Evolutionary conservation across 192 early-diverging fungal genomes (phyloP).

Genomic region (Irineochytrium annulatum): DNA sequence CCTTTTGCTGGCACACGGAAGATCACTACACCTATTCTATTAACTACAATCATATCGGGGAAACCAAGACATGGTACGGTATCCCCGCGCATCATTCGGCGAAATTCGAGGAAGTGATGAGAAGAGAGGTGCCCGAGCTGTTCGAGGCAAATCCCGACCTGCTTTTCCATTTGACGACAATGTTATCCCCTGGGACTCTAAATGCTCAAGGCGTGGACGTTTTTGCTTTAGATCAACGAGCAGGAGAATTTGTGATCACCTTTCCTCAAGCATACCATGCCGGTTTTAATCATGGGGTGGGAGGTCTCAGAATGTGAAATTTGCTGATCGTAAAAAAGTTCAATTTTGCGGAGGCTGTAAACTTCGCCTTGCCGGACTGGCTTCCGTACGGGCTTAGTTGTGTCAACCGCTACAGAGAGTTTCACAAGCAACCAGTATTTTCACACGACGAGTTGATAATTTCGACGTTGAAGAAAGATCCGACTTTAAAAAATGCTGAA

Average conservation of each 20-base stretch:
- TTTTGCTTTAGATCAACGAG: slow-evolving; percentile 76
- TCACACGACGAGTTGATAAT: slow-evolving; percentile 86
- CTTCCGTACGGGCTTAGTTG: slow-evolving; percentile 75
- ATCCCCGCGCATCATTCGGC: slow-evolving; percentile 76
- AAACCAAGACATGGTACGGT: slow-evolving; percentile 98
- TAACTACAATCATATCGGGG: slow-evolving; percentile 93
- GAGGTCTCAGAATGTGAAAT: slow-evolving; percentile 6
- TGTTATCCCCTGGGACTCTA: slow-evolving; percentile 76
- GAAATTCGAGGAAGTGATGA: slow-evolving; percentile 82
- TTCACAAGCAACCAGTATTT: slow-evolving; percentile 80
- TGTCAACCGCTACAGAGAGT: slow-evolving; percentile 74
- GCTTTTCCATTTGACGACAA: slow-evolving; percentile 89
- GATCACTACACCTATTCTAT: slow-evolving; percentile 96
- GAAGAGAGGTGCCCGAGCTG: slow-evolving; percentile 73
- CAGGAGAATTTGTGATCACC: slow-evolving; percentile 91
- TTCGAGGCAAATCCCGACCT: slow-evolving; percentile 89
- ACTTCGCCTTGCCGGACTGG: slow-evolving; percentile 95
- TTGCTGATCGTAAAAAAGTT: slow-evolving; percentile 43
- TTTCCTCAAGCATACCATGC: slow-evolving; percentile 94
- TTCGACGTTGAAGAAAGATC: slow-evolving; percentile 27
- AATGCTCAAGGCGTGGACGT: slow-evolving; percentile 71
- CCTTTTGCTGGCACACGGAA: slow-evolving; percentile 98
- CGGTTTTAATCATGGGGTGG: slow-evolving; percentile 94
- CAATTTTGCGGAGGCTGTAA: slow-evolving; percentile 95
- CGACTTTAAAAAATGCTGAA: slow-evolving; percentile 23